These are phyloP conservation scores for Brettanomyces anomalus DNA, from an alignment of 805 yeast species.

Conservation along the genomic window DNA sequence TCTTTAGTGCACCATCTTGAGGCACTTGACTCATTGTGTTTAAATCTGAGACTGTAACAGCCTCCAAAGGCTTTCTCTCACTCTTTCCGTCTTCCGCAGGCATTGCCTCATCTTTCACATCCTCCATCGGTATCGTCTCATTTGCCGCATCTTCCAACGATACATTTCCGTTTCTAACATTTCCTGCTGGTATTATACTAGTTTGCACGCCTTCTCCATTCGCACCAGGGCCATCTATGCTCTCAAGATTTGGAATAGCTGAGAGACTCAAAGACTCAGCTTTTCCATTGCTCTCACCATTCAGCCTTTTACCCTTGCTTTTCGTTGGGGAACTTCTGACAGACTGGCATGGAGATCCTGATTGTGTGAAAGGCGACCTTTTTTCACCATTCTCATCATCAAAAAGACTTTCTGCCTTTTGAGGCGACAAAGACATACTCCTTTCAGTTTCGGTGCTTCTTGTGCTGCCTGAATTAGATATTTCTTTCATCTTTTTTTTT, in stretches of 20 bases:
- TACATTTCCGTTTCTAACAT: neutral
- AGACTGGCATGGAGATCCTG: neutral
- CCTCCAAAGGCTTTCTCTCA: slow-evolving; percentile 3
- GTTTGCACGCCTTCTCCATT: too few species aligned
- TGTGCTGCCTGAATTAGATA: neutral
- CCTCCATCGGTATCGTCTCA: neutral
- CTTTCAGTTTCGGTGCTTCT: neutral
- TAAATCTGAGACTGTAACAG: slow-evolving; percentile 5
- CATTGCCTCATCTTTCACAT: neutral
- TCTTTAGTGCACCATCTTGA: slow-evolving; percentile 5
- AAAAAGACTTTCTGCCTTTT: neutral
- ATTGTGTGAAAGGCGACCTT: too few species aligned
- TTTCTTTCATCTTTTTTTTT: neutral
- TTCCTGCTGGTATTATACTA: neutral
- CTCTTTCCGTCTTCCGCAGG: neutral
- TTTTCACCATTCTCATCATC: neutral
- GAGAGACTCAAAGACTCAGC: neutral
- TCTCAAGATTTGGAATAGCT: too few species aligned
- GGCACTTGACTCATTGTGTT: slow-evolving; percentile 1
- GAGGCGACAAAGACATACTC: neutral
- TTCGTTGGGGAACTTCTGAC: neutral
- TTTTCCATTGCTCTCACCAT: neutral
- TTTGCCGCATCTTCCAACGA: too few species aligned
- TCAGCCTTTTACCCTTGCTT: too few species aligned
- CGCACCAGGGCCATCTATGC: too few species aligned